Evolutionary conservation across 306 rosid genomes (phyloP), one percentile per base, ranked within the genome.

Genomic region (Rosa rugosa): DNA sequence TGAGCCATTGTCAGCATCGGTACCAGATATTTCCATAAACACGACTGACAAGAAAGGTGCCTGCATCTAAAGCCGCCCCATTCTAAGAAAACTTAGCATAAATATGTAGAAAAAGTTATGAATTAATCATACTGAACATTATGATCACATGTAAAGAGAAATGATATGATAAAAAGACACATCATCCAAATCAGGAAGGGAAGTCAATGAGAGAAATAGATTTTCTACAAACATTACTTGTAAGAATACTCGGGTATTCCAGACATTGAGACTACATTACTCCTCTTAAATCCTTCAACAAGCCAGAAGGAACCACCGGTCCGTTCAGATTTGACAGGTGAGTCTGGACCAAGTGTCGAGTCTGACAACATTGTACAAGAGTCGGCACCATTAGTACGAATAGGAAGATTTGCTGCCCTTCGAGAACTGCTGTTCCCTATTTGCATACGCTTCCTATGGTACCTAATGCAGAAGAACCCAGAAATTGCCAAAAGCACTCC

Each of bases 351-450:
- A 56, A 90, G 56, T 23, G 99, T 96, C 25, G 99, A 96, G 84
- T 96, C 98, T 6, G 99, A 96, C 59, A 91, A 71, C 23, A 91
- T 84, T 23, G 84, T 87, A 75, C 94, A 86, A 63, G 97, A 88
- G 77, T 93, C 97, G n/a, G 86, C 93, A 20, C 98, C 99, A 78
- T 93, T 93, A 67, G 91, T 81, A 1, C 99, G 97, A 45, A 96
- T 96, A 9, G 99, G 97, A 78, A 93, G 77, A 5, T 96, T 84
- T 11, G 96, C 92, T 3, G 99, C 93, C 75, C 97, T 86, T 86
- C 96, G 76, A 27, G 98, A 93, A 87, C 99, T 96, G 86, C 97
- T 96, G 86, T 87, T 96, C 38, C 98, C 99, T n/a, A 96, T 93
- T 88, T 96, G 98, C 0, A 97, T 89, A 3, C 90, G 86, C 85